A percentile compares a stretch with the other conserved stretches of the same genome.
Conservation (phyloP, 2,329 filamentous ascomycete species). For the Podosphaera xanthii region DNA sequence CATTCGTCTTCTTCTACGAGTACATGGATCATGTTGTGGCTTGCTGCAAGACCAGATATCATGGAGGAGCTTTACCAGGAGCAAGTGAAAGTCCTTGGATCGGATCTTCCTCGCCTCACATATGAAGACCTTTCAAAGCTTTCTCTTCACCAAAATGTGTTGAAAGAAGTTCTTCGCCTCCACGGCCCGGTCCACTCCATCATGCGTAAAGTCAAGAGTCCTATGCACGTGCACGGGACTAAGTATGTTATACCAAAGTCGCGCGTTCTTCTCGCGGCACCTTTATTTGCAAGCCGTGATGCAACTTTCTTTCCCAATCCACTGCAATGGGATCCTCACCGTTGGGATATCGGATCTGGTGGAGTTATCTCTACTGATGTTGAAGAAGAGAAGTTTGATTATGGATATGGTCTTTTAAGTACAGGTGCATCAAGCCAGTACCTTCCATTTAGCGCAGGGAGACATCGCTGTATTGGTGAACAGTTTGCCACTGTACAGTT, state of each 20-base stretch:
- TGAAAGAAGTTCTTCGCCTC: slow-evolving; percentile 80
- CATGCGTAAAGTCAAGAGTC: slow-evolving; percentile 73
- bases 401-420: slow-evolving; percentile 79
- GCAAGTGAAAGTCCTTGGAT: slow-evolving; percentile 50
- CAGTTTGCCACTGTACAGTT: slow-evolving; percentile 89
- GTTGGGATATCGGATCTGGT: slow-evolving; percentile 51
- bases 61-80: slow-evolving; percentile 66
- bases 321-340: slow-evolving; percentile 67
- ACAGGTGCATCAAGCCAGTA: slow-evolving; percentile 82
- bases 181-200: slow-evolving; percentile 91
- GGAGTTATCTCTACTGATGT: slow-evolving; percentile 29
- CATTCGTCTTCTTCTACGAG: slow-evolving; percentile 71
- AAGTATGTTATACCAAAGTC: slow-evolving; percentile 61
- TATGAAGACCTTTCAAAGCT: slow-evolving; percentile 62
- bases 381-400: slow-evolving; percentile 61
- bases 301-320: slow-evolving; percentile 62
- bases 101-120: slow-evolving; percentile 48
- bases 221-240: slow-evolving; percentile 64
- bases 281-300: slow-evolving; percentile 56
- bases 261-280: slow-evolving; percentile 65
- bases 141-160: slow-evolving; percentile 58
- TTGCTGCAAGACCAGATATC: slow-evolving; percentile 55
- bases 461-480: slow-evolving; percentile 89
- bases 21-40: slow-evolving; percentile 64
- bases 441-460: slow-evolving; percentile 77